A percentile compares a stretch with the other conserved stretches of the same genome.
Conservation (phyloP, 306 rosid genomes). For the Pyrus bretschneideri region DNA sequence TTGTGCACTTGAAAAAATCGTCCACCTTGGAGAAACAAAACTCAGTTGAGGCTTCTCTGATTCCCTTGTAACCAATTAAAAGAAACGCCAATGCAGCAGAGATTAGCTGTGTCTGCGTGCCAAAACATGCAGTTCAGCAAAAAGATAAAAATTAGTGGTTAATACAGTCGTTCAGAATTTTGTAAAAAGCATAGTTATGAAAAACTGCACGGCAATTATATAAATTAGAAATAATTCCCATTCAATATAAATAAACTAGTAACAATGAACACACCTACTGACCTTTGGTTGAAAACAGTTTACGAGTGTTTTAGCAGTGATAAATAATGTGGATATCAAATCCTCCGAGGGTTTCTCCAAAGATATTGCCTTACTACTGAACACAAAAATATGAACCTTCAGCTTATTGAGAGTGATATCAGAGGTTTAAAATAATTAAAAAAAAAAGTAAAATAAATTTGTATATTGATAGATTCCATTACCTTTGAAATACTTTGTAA, state of each 20-base stretch:
- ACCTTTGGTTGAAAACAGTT: slow-evolving; percentile 63
- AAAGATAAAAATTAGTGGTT: slow-evolving; percentile 20
- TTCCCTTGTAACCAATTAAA: slow-evolving; percentile 60
- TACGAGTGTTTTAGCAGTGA: slow-evolving; percentile 56
- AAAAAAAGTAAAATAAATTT: background rate
- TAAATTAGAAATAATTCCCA: background rate
- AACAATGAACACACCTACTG: slow-evolving; percentile 22
- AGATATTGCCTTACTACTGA: slow-evolving; percentile 39
- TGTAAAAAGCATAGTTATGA: background rate
- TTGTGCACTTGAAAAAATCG: slow-evolving; percentile 51
- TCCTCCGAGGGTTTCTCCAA: slow-evolving; percentile 40
- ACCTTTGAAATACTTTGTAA: slow-evolving; percentile 54
- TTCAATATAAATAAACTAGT: background rate
- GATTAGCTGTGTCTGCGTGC: slow-evolving; percentile 54
- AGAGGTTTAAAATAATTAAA: background rate
- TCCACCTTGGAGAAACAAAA: slow-evolving; percentile 55
- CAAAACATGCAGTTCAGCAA: slow-evolving; percentile 15
- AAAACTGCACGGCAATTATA: background rate
- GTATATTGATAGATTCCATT: background rate
- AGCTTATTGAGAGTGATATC: slow-evolving; percentile 10
- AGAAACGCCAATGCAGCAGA: slow-evolving; percentile 62
- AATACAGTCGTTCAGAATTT: slow-evolving; percentile 1
- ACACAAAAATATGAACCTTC: slow-evolving; percentile 26
- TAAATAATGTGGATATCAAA: slow-evolving; percentile 45
- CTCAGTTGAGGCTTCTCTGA: slow-evolving; percentile 58